Evolutionary conservation across 306 rosid species (phyloP), one percentile per base, ranked within the genome.

Genomic region (Dryas alaskensis): DNA sequence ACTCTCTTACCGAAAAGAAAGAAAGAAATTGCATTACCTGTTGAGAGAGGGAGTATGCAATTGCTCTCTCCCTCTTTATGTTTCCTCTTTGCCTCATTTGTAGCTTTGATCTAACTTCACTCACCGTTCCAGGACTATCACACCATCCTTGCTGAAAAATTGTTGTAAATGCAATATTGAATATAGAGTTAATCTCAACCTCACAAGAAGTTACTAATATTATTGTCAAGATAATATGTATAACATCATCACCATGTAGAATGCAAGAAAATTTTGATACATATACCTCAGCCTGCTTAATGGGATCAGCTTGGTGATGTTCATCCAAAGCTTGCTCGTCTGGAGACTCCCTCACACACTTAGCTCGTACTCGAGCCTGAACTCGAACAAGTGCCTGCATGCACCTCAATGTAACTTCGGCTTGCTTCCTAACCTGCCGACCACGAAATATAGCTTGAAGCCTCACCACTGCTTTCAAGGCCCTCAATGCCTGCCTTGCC

Each of bases 321-420:
- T 76, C 79, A n/a, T 81, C 78, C 16, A 71, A 10, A 6, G 74
- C 72, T 77, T 80, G 82, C 17, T 75, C 84, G 78, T 83, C 81
- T 42, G 81, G 73, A 16, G 85, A 84, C 47, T 59, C 52, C 12
- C 72, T 76, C 37, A 31, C 37, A 31, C 37, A 31, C 51, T 59
- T 83, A 25, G 94, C 92, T 73, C 87, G 83, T 19, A 84, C 85
- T 46, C 83, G 81, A 19, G 93, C 82, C 78, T 94, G 95, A 83
- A 88, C 96, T 72, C 90, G 84, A 70, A 91, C 96, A 17, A 94
- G 96, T 58, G 98, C 97, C 76, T 93, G 97, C 98, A 91, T 91
- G 70, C 98, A 94, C 78, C 91, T 87, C 50, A 94, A 81, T 19
- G 98, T 91, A 53, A 94, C 86, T 9, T 90, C 97, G 2, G 98